These are phyloP conservation scores for Gypsophila paniculata DNA, from an alignment of 179 eudicot species.

Conservation along the genomic window DNA sequence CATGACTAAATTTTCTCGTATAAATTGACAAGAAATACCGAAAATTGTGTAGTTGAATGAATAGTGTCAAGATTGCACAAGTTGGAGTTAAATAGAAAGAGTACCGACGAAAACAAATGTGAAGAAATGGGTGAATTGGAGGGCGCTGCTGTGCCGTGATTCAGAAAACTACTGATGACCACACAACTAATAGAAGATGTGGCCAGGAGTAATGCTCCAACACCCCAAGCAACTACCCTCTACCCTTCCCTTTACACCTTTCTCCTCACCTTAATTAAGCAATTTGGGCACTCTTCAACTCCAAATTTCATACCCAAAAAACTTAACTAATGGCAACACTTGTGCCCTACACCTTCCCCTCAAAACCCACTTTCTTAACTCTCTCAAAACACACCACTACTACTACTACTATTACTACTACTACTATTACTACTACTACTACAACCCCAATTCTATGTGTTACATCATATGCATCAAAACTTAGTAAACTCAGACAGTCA, in stretches of 20 bases:
- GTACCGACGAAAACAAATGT: too few species aligned
- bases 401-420: too few species aligned
- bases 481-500: not conserved
- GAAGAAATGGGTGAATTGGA: too few species aligned
- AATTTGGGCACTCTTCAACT: not conserved
- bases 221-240: slow-evolving; percentile 9
- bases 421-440: too few species aligned
- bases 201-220: slow-evolving; percentile 20
- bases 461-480: slow-evolving; percentile 16
- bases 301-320: not conserved
- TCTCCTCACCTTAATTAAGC: not conserved
- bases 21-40: too few species aligned
- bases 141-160: not conserved
- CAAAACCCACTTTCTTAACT: slow-evolving; percentile 10
- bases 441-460: slow-evolving; percentile 7
- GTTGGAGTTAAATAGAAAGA: too few species aligned
- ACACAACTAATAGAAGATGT: slow-evolving; percentile 15
- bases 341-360: slow-evolving; percentile 12
- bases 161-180: slow-evolving; percentile 1
- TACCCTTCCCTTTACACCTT: not conserved
- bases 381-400: slow-evolving; percentile 1
- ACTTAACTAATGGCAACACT: slow-evolving; percentile 22
- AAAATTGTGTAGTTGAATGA: too few species aligned
- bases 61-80: too few species aligned
- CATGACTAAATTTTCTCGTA: too few species aligned